Conservation (phyloP, 2,329 filamentous ascomycete genomes). For the Waltergamsia citrina region DNA sequence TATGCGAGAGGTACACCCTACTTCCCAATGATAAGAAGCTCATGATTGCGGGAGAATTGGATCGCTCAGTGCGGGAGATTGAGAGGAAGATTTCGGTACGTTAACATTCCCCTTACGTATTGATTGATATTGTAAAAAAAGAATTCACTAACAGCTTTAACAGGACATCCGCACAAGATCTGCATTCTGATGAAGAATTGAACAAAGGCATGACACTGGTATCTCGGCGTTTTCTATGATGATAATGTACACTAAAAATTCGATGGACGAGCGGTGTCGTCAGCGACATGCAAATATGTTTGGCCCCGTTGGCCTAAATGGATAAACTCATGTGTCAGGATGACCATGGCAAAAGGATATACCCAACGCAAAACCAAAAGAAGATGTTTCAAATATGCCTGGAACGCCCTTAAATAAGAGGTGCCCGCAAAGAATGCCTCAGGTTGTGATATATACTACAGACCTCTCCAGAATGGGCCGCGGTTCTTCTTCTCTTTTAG, state of each 20-base stretch:
- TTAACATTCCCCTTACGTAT: slow-evolving; percentile 4
- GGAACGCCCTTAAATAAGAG: no score
- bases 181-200: slow-evolving; percentile 37
- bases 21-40: slow-evolving; percentile 84
- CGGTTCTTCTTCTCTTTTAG: background rate
- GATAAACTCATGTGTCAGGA: background rate
- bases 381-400: no score
- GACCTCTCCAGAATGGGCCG: slow-evolving; percentile 1
- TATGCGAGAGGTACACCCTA: slow-evolving; percentile 85
- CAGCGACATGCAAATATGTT: no score
- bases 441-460: no score
- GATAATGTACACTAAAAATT: background rate
- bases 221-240: background rate
- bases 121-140: background rate
- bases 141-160: slow-evolving; percentile 12
- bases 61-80: slow-evolving; percentile 84
- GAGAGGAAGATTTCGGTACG: slow-evolving; percentile 82
- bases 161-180: slow-evolving; percentile 50
- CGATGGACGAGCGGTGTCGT: no score
- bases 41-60: slow-evolving; percentile 88
- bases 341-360: background rate
- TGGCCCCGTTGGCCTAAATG: no score
- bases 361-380: background rate
- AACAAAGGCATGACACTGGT: background rate
- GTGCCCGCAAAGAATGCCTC: no score